Evolutionary conservation across 495 filamentous ascomycete genomes (phyloP), one percentile per base, ranked within the genome.

Genomic region (Platismatia glauca): DNA sequence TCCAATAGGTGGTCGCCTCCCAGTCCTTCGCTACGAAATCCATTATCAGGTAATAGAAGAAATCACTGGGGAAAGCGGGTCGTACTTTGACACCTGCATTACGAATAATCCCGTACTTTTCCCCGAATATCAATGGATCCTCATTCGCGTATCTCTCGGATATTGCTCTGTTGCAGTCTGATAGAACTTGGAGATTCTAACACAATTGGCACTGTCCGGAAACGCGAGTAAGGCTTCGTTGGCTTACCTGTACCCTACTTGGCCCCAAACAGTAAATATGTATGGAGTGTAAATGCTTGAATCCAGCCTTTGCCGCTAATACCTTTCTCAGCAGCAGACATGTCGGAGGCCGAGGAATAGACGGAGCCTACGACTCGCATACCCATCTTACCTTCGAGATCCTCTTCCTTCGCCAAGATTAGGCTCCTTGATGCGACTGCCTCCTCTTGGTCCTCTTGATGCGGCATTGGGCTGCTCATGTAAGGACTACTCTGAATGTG

Each of bases 221-320:
- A n/a, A 59, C 11, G 57, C 39, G 22, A 7, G n/a, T 15, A 27
- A 22, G 33, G 18, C 22, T 44, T 16, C 11, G 38, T 9, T 16
- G 27, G 60, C 63, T 29, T 69, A 80, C 89, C 72, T 89, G 86
- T 12, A 91, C 73, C 4, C 82, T 77, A 35, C 83, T 79, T 1
- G 89, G 82, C 41, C 87, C 87, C 46, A 97, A 66, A 70, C 91
- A 96, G 73, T 97, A 97, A 55, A 97, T 75, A 69, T 96, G 90
- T 59, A 96, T 85, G 5, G 87, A 88, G 0, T 77, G 78, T 61
- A 96, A 83, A 29, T 83, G 77, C 43, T 86, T 78, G 63, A 90
- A 95, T 18, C 82, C 81, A 20, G 77, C 71, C 62, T 90, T 86
- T 1, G 80, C 76, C 71, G 84, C 90, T 95, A 64, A 43, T 3